A percentile compares a stretch with the other conserved stretches of the same genome.
phyloP scores from a whole-genome alignment of 345 rosid genomes.

The Aethionema arabicum region DNA sequence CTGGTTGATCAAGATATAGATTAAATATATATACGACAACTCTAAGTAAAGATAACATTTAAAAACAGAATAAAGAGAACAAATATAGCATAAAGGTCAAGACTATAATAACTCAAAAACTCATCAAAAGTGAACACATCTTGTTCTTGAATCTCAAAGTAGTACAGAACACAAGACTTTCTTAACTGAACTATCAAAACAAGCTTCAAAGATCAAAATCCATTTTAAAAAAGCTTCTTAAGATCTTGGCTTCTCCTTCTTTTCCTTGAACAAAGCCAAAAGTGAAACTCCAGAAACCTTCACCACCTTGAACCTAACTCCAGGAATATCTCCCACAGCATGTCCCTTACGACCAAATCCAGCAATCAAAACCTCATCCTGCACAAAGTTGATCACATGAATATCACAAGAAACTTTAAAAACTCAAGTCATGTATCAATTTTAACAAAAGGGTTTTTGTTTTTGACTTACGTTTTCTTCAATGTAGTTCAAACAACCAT shows the following conservation, averaged over 20 bases:
- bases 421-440: background rate
- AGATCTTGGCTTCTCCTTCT: slow-evolving; percentile 58
- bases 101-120: background rate
- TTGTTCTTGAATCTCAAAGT: slow-evolving; percentile 12
- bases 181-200: slow-evolving; percentile 20
- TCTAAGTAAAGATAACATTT: no score
- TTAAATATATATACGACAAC: no score
- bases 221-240: slow-evolving; percentile 22
- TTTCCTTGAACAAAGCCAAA: slow-evolving; percentile 55
- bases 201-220: slow-evolving; percentile 19
- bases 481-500: slow-evolving; percentile 63
- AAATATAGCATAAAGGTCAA: background rate
- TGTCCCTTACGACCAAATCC: slow-evolving; percentile 78
- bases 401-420: no score
- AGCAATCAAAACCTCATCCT: slow-evolving; percentile 78
- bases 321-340: slow-evolving; percentile 82
- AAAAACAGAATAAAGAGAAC: no score
- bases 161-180: slow-evolving; percentile 3
- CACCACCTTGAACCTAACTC: slow-evolving; percentile 79
- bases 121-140: background rate
- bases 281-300: slow-evolving; percentile 77
- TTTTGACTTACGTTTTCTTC: slow-evolving; percentile 52
- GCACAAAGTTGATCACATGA: background rate
- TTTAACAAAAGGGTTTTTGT: background rate
- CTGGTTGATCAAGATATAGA: no score